Evolutionary conservation across 352 stramenopile species (phyloP).

Genomic region (Aphanomyces cochlioides): DNA sequence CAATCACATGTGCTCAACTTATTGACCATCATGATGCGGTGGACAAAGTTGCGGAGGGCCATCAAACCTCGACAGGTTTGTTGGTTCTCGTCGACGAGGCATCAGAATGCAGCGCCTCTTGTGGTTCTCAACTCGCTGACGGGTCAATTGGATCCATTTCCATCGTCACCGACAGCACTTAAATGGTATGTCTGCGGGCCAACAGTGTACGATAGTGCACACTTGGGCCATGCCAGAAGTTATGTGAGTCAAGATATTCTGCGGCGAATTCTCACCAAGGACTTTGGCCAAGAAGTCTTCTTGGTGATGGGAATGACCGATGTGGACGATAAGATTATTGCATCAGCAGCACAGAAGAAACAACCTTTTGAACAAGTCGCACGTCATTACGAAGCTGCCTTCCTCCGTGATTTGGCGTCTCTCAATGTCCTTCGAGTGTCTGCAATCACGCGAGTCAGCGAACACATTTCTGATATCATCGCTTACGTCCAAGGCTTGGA

Average conservation of each 20-base stretch:
- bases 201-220: conserved; percentile 97
- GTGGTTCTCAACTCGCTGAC: conserved; percentile 47
- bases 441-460: conserved; percentile 84
- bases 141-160: conserved; percentile 43
- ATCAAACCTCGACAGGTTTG: no score
- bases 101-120: neutral
- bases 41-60: neutral
- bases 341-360: conserved; percentile 34
- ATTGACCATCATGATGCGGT: neutral
- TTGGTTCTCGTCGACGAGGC: no score
- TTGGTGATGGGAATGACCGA: conserved; percentile 97
- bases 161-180: conserved; percentile 41
- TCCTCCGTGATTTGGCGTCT: conserved; percentile 58
- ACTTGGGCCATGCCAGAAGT: conserved; percentile 96
- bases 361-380: conserved; percentile 51
- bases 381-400: conserved; percentile 54
- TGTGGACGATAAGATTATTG: conserved; percentile 99
- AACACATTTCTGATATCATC: conserved; percentile 97
- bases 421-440: conserved; percentile 58
- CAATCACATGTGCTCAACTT: no score
- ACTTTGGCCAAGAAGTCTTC: conserved; percentile 92
- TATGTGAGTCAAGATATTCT: conserved; percentile 95
- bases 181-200: conserved; percentile 98
- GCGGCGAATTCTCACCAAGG: conserved; percentile 75
- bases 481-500: conserved; percentile 91